Conservation (phyloP, 2,329 filamentous ascomycete species). For the Ophiostoma ulmi region DNA sequence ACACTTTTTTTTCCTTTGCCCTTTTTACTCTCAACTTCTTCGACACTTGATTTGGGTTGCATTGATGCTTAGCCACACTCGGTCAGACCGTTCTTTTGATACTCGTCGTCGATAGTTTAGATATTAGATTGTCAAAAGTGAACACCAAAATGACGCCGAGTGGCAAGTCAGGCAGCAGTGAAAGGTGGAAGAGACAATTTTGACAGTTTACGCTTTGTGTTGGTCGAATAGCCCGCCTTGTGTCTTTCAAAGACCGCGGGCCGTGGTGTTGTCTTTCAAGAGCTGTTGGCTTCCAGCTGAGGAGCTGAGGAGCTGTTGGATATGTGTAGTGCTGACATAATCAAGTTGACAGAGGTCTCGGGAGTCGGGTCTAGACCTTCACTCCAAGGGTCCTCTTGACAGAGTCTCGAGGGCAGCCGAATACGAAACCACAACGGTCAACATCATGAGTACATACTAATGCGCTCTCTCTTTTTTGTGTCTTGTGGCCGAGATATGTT, state of each 20-base stretch:
- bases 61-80: not conserved
- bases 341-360: not conserved
- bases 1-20: not conserved
- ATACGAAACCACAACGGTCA: too few species aligned
- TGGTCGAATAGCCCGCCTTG: too few species aligned
- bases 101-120: not conserved
- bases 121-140: not conserved
- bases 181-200: not conserved
- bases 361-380: not conserved
- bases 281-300: not conserved
- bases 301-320: not conserved
- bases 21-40: not conserved
- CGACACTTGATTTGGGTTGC: not conserved
- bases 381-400: not conserved
- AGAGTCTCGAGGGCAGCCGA: not conserved
- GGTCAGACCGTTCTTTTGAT: not conserved
- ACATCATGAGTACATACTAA: too few species aligned
- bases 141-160: not conserved
- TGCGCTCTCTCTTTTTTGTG: too few species aligned
- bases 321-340: not conserved
- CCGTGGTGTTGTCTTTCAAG: not conserved
- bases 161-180: not conserved
- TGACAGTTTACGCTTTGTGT: too few species aligned
- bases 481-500: too few species aligned
- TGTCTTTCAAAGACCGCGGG: not conserved